Evolutionary conservation across 2,329 filamentous ascomycete genomes (phyloP), one percentile per base, ranked within the genome.

Genomic region (Aspergillus melleus): DNA sequence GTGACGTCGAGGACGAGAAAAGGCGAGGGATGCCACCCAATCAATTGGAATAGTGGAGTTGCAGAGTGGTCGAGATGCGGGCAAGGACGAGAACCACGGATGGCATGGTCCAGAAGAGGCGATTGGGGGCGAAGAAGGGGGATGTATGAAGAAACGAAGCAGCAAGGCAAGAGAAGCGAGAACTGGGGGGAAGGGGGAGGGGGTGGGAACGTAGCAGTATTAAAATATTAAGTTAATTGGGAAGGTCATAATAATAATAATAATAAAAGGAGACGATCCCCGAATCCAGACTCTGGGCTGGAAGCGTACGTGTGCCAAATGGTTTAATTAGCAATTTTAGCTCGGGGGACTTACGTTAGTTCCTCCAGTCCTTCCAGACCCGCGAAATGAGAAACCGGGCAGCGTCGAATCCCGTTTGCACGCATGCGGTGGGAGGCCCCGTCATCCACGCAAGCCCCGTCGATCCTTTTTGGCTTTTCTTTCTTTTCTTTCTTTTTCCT

Each of bases 381-480:
- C 19, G 30, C 24, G 55, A 57, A 50, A 30, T 29, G 49, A 32
- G 29, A 42, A 24, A 49, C 29, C 47, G 8, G 24, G 19, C 20
- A 12, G 20, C 36, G 52, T 47, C 44, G 42, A 42, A 44, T 44
- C 49, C 39, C 49, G 57, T 55, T 55, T 49, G 49, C 49, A 49
- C 39, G 63, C 61, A 52, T 63, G 59, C 62, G 58, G 58, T 52
- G 57, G 54, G 57, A 55, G 56, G 57, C 53, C 63, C 63, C 64
- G 64, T 66, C 62, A 64, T 67, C 66, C 66, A 67, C 66, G 66
- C 65, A 68, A 68, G 61, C 66, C 55, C 46, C 54, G 66, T 60
- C 62, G 66, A 68, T 68, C 66, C 53, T 52, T 47, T 58, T 59
- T 56, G 42, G 6, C 9, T 22, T 22, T 44, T 16, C 4, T 14